These are phyloP conservation scores for Vanrija sp. DNA, from an alignment of 1,284 basidiomycete genomes.

Conservation along the genomic window DNA sequence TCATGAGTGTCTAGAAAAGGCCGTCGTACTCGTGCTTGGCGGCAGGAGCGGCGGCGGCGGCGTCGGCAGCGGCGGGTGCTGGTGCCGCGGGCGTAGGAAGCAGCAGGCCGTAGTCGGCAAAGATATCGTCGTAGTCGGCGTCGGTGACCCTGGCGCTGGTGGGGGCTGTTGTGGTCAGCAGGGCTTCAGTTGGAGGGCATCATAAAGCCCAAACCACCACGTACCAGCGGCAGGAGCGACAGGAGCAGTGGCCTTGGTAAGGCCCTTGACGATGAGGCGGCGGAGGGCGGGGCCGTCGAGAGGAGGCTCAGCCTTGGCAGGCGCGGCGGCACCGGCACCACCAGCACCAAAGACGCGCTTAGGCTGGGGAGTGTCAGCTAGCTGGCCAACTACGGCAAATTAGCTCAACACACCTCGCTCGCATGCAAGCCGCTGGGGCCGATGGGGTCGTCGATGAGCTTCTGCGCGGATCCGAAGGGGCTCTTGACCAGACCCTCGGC, in stretches of 20 bases:
- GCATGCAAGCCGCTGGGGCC: conserved; percentile 38
- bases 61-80: conserved; percentile 18
- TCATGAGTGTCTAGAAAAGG: conserved; percentile 23
- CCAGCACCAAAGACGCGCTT: conserved; percentile 13
- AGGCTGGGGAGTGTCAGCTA: conserved; percentile 14
- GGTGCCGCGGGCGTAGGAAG: conserved; percentile 36
- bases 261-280: conserved; percentile 64
- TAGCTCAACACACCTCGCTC: conserved; percentile 28
- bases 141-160: conserved; percentile 14
- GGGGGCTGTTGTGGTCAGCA: conserved; percentile 11
- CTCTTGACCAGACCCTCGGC: conserved; percentile 62
- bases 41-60: conserved; percentile 7
- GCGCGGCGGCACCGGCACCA: conserved; percentile 3
- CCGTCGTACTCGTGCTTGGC: conserved; percentile 45
- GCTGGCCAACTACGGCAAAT: background rate
- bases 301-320: conserved; percentile 46
- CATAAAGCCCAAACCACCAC: too few species aligned
- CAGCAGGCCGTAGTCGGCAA: conserved; percentile 43
- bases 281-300: conserved; percentile 68
- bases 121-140: conserved; percentile 44
- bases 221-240: conserved; percentile 25
- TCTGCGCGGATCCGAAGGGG: conserved; percentile 71
- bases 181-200: too few species aligned
- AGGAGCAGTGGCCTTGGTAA: conserved; percentile 60
- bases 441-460: conserved; percentile 55